Base-by-base conservation (phyloP, 208 protist species). In the Sergeia podlipaevii region DNA sequence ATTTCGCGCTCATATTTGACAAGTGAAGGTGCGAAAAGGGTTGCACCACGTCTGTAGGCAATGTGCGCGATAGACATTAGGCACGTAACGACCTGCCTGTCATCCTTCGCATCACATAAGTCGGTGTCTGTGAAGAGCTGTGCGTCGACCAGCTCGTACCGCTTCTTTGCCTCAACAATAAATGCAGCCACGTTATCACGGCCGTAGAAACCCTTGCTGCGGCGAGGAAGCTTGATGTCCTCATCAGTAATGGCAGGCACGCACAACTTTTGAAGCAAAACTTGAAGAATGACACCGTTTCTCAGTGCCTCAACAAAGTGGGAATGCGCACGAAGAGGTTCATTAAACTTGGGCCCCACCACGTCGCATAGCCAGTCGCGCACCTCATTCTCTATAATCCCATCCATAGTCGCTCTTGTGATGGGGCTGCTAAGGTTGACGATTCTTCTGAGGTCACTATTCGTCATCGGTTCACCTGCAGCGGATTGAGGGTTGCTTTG, bases 111-210 rank as follows among this genome's bases (percentile, higher is more conserved):
- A 54, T 92, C 85, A 33, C 77, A 81, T 1, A 92, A 55, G 52
- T 92, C 85, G 0, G 80, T 78, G 56, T 77, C 78, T 21, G 75
- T 89, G 60, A 92, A 92, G 2, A 89, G 52, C 29, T 86, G 72
- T 26, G 73, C 70, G 28, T 86, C 77, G 2, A 72, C 32, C 8
- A 92, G 63, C 21, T 65, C 32, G 48, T 72, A 92, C 3, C 42
- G 63, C 29, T 38, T 42, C 10, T 62, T 46, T 2, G 68, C 79
- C 21, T 74, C 47, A 18, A 51, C 59, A 2, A 93, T 52, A 49
- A 89, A 93, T 10, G 44, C 55, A 7, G 63, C 62, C 13, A 93
- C 81, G 68, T 82, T 89, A 52, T 93, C 85, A 27, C 85, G 85
- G 10, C 74, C 73, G 30, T 74, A 89, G 52, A 93, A 93, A 8